Percentiles rank a stretch among this genome's conserved stretches.
Conservation (phyloP, 257 asterid genomes). For the Solanum pinnatisectum region DNA sequence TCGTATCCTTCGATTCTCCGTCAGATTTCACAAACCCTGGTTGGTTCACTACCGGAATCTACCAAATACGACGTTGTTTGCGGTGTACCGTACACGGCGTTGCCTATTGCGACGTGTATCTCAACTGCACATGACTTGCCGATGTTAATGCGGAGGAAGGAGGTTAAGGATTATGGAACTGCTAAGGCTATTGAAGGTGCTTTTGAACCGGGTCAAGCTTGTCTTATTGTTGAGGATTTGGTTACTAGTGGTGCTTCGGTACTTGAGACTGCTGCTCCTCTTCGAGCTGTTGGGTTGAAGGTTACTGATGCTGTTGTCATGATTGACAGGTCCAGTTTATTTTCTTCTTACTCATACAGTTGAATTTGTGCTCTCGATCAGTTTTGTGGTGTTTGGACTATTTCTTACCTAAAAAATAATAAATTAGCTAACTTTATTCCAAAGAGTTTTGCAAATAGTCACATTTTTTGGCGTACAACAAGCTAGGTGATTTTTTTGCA, state of each 20-base stretch:
- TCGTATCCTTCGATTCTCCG: conserved; percentile 77
- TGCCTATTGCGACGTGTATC: conserved; percentile 86
- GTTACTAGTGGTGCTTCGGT: conserved; percentile 95
- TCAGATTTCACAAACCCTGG: conserved; percentile 62
- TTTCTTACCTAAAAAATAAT: not conserved
- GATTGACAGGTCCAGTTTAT: conserved; percentile 62
- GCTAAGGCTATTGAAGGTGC: conserved; percentile 86
- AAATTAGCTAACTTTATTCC: not conserved
- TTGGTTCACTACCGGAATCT: conserved; percentile 50
- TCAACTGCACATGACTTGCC: conserved; percentile 52
- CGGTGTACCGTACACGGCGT: conserved; percentile 96
- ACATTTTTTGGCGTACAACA: not conserved
- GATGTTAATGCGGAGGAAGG: conserved; percentile 94
- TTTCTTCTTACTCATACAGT: not conserved
- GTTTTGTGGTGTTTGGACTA: not conserved
- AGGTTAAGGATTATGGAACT: conserved; percentile 89
- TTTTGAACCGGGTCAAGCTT: conserved; percentile 35
- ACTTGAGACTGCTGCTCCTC: conserved; percentile 83
- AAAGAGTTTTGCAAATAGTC: not conserved
- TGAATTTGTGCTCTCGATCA: not conserved
- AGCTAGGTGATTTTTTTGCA: not conserved
- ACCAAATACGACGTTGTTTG: conserved; percentile 64
- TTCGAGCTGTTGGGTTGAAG: conserved; percentile 68
- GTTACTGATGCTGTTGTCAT: conserved; percentile 89
- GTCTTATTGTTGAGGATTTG: conserved; percentile 83